A percentile compares a stretch with the other conserved stretches of the same genome.
Evolutionary conservation across 345 rosid species (phyloP).

Genomic region (Lepidium africanum): DNA sequence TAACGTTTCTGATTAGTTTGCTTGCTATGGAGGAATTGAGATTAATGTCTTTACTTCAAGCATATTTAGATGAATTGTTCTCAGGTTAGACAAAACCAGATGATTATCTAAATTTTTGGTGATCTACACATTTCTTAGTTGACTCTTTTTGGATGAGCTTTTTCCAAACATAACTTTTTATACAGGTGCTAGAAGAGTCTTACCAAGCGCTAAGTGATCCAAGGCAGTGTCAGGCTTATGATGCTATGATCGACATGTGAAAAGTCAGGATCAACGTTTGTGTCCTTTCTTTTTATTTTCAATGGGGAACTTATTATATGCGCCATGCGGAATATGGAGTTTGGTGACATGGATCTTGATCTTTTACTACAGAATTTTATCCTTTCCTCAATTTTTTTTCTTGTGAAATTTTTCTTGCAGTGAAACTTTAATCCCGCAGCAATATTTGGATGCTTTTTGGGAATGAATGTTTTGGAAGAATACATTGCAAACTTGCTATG

Average conservation of each 20-base stretch:
- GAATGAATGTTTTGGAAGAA: too few relatives aligned
- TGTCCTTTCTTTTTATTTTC: conserved; percentile 13
- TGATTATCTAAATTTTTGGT: not conserved
- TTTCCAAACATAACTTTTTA: not conserved
- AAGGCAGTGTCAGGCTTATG: conserved; percentile 84
- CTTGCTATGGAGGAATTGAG: too few relatives aligned
- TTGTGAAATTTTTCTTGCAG: conserved; percentile 33
- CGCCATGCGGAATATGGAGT: not conserved
- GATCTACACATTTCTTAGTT: not conserved
- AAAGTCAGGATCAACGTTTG: conserved; percentile 92
- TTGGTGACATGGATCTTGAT: conserved; percentile 8
- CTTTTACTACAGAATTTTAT: not conserved
- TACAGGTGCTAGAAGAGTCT: conserved; percentile 87
- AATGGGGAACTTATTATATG: not conserved
- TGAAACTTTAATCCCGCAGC: conserved; percentile 85
- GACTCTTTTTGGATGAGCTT: conserved; percentile 8
- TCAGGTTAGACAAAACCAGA: too few relatives aligned
- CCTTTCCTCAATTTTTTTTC: not conserved
- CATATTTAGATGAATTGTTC: too few relatives aligned
- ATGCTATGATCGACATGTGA: conserved; percentile 65
- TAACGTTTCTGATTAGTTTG: too few relatives aligned
- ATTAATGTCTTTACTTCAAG: too few relatives aligned
- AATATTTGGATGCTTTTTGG: conserved; percentile 53
- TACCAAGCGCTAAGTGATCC: conserved; percentile 96
- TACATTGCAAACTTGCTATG: too few relatives aligned